Conservation (phyloP, 805 yeast genomes). For the Candida anglica region DNA sequence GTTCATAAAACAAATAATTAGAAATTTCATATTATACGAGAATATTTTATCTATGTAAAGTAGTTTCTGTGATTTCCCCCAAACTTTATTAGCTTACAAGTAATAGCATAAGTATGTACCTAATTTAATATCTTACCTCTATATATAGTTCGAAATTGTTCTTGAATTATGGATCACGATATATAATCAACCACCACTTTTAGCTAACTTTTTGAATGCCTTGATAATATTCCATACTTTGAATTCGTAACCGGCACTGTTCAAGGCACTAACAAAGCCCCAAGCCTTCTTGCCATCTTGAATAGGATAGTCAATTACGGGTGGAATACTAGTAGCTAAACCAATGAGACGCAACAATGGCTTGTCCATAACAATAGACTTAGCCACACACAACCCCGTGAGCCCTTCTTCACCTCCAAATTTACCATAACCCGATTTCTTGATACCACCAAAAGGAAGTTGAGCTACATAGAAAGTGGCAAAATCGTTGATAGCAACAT, state of each 20-base stretch:
- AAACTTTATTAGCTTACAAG: no score
- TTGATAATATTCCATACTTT: slow-evolving; percentile 61
- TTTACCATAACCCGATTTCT: slow-evolving; percentile 94
- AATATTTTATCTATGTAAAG: no score
- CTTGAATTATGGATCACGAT: no score
- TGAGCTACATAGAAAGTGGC: slow-evolving; percentile 96
- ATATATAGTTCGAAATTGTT: no score
- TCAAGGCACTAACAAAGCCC: slow-evolving; percentile 79
- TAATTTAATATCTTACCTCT: no score
- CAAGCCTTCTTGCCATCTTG: slow-evolving; percentile 78
- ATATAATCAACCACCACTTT: slow-evolving; percentile 20
- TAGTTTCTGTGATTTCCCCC: no score
- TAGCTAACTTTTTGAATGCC: slow-evolving; percentile 35
- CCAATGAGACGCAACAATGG: slow-evolving; percentile 53
- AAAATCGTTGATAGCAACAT: slow-evolving; percentile 95
- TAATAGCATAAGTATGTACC: no score
- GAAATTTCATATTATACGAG: no score
- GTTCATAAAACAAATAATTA: no score
- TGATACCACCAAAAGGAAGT: slow-evolving; percentile 93
- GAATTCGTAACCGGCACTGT: slow-evolving; percentile 77
- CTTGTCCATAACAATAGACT: slow-evolving; percentile 82
- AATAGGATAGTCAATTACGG: slow-evolving; percentile 89
- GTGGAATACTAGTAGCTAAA: slow-evolving; percentile 79
- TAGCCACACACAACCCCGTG: slow-evolving; percentile 81
- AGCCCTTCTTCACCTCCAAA: slow-evolving; percentile 98